Conservation (phyloP, 108 stramenopile genomes). For the Skeletonema marinoi region DNA sequence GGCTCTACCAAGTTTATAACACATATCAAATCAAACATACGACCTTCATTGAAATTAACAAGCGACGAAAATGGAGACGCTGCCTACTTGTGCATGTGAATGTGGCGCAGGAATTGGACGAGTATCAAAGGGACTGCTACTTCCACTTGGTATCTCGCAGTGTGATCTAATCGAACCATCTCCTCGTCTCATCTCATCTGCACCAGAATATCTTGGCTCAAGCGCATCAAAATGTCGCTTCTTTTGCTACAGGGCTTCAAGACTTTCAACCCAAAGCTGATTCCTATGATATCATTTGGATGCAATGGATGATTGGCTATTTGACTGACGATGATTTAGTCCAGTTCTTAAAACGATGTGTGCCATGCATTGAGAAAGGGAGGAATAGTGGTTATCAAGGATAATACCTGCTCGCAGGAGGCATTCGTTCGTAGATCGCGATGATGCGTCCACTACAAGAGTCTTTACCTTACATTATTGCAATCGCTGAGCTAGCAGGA, state of each 20-base stretch:
- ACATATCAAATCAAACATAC: constrained; percentile 30
- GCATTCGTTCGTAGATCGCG: constrained; percentile 85
- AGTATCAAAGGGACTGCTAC: constrained; percentile 86
- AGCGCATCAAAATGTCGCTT: constrained; percentile 68
- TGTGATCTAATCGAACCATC: constrained; percentile 92
- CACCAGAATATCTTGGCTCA: constrained; percentile 82
- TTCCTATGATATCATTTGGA: constrained; percentile 87
- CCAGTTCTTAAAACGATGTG: constrained; percentile 74
- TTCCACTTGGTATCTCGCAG: constrained; percentile 62
- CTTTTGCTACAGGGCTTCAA: constrained; percentile 81
- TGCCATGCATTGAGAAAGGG: constrained; percentile 55
- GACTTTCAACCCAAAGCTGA: constrained; percentile 76
- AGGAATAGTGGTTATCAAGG: constrained; percentile 86
- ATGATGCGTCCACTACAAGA: constrained; percentile 85
- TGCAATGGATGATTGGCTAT: constrained; percentile 94
- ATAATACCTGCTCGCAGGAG: constrained; percentile 81
- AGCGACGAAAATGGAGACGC: constrained; percentile 18
- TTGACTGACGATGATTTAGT: constrained; percentile 88
- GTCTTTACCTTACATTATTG: constrained; percentile 73
- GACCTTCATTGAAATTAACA: constrained; percentile 36
- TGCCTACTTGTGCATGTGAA: constrained; percentile 55
- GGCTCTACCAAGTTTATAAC: constrained; percentile 76
- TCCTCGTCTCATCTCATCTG: constrained; percentile 80
- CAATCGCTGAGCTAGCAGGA: constrained; percentile 76
- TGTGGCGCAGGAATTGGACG: constrained; percentile 91